Base-by-base conservation (phyloP, 371 early-diverging fungal genomes). In the Zancudomyces culisetae region DNA sequence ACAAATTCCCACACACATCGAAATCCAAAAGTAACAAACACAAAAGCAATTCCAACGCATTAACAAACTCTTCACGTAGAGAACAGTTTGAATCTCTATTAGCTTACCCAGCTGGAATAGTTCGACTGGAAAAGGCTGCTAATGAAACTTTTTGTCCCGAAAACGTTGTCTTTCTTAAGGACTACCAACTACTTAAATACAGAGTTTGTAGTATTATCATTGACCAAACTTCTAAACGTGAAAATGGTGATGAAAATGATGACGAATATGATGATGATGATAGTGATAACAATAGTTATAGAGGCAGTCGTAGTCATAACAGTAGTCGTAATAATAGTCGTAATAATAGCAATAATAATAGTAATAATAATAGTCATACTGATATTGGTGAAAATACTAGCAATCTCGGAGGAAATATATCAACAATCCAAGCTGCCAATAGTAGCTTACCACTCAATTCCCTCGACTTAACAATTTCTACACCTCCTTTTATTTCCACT, bases 151-250 rank as follows among this genome's bases (percentile, higher is more conserved):
- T 53, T 49, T 53, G 53, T 41, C 53, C 53, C 2, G 53, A 53
- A 22, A 53, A 53, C 23, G 42, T 53, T 23, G 48, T n/a, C 23
- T 53, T 53, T 47, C 27, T 53, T 6, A 21, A 49, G 23, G 53
- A 53, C 53, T 53, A 53, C 53, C 53, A 53, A 23, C 30, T 46
- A 13, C 47, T 53, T 6, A 53, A 53, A 30, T 53, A 12, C 20
- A 22, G 43, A 6, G 53, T 53, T n/a, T 53, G 53, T 30, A 41
- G 29, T 41, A 12, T 26, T 23, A 29, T 53, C 6, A 45, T 22
- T 19, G n/a, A 26, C 39, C 42, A 39, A 10, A 23, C 48, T 4
- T 18, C 3, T 10, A n/a, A 35, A 15, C 15, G 6, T 35, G 6
- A 35, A 6, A 35, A 35, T 15, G 35, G 15, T 6, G 35, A 35